These are phyloP conservation scores for Harrya chromipes DNA, from an alignment of 768 basidiomycete genomes.

Conservation along the genomic window DNA sequence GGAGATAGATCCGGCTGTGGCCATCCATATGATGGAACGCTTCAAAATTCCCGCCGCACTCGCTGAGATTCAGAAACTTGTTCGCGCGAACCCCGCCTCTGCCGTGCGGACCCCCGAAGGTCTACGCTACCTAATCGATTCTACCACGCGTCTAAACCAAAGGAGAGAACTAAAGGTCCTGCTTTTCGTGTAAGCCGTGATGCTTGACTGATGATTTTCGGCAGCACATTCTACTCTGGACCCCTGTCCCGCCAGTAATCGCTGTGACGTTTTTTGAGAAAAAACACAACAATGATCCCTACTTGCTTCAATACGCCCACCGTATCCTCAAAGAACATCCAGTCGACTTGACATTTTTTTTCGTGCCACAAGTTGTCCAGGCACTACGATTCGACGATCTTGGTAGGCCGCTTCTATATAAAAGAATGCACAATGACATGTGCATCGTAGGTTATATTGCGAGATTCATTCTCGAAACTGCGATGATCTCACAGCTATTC, in stretches of 20 bases:
- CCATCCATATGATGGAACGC: conserved; percentile 81
- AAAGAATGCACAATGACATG: neutral
- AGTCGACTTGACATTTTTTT: conserved; percentile 95
- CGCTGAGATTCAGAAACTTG: conserved; percentile 70
- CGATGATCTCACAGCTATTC: conserved; percentile 95
- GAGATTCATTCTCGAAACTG: conserved; percentile 94
- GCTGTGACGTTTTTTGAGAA: conserved; percentile 85
- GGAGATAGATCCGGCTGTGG: conserved; percentile 80
- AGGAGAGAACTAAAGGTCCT: conserved; percentile 74
- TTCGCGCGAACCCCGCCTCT: conserved; percentile 66
- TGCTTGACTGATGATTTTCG: conserved; percentile 1
- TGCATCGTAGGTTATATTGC: conserved; percentile 75
- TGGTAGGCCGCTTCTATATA: conserved; percentile 45
- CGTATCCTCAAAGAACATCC: conserved; percentile 93
- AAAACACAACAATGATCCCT: conserved; percentile 77
- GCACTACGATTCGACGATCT: conserved; percentile 87
- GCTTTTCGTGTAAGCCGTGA: neutral
- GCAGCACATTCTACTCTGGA: conserved; percentile 87
- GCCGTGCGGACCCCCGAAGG: conserved; percentile 81
- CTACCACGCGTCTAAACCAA: conserved; percentile 53
- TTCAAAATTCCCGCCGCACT: conserved; percentile 69
- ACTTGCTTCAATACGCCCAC: conserved; percentile 93
- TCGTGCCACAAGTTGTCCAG: conserved; percentile 97
- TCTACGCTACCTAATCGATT: conserved; percentile 74
- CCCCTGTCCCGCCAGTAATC: conserved; percentile 78